Base-by-base conservation (phyloP, 108 stramenopile species). In the Discostella stelligeroides region DNA sequence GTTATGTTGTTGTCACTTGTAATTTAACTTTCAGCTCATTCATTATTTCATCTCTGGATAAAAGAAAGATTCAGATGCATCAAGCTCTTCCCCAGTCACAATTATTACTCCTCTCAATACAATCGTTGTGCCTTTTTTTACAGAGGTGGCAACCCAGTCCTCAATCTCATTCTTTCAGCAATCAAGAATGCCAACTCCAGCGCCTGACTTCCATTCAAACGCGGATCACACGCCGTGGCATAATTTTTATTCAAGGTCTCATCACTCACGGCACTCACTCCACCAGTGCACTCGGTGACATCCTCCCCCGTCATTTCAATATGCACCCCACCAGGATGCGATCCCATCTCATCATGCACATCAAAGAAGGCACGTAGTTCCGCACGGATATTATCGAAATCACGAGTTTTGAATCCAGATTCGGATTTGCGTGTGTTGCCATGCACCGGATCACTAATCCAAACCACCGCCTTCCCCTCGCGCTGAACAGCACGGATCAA, bases 241-340 rank as follows among this genome's bases (percentile, higher is more conserved):
- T 98, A 99, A 70, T 94, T 87, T 43, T 81, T 80, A 38, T 50
- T 75, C 67, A 96, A 72, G 39, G 86, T 83, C 14, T 84, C 75
- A 72, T 97, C 96, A 43, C 86, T 92, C 17, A 98, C 93, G 67
- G 78, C 85, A 43, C 84, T 78, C 37, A 95, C 45, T 49, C 99
- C 99, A 51, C 99, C 99, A 30, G 92, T 89, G 77, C 99, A 99
- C 82, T 99, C 99, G 3, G 98, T 98, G 18, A 99, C 99, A 85
- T 98, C 92, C 68, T 98, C 93, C 29, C 98, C 98, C 10, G 98
- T 97, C 96, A 97, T 94, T 79, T 98, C 97, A 53, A 98, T 50
- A 60, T 98, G 97, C 34, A 99, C 96, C 62, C 99, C 99, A 34
- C 98, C 98, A 25, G 98, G 93, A 76, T 97, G 97, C 24, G 91